Evolutionary conservation across 179 eudicot genomes (phyloP).

Genomic region (Beta corolliflora): DNA sequence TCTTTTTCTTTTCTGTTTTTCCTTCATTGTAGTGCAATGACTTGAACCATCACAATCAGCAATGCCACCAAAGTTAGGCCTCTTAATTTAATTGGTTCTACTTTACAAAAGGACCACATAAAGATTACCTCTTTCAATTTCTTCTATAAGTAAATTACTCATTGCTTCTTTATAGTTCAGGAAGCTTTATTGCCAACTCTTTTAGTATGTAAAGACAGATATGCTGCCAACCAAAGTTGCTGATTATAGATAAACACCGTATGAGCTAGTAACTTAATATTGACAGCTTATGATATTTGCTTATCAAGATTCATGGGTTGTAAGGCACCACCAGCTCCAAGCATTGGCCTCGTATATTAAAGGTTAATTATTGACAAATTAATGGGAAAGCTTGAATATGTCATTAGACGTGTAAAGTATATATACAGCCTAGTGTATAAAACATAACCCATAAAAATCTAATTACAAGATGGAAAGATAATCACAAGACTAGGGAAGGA

Average conservation of each 20-base stretch:
- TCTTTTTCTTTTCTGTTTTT: neutral
- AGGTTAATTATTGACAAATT: neutral
- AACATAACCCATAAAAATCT: no score
- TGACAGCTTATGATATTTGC: slow-evolving; percentile 20
- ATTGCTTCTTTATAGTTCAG: slow-evolving; percentile 12
- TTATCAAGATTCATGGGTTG: slow-evolving; percentile 16
- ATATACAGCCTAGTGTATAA: no score
- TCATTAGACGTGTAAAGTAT: no score
- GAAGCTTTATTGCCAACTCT: slow-evolving; percentile 4
- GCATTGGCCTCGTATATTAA: neutral
- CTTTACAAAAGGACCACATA: slow-evolving; percentile 26
- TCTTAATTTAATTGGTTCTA: slow-evolving; percentile 21
- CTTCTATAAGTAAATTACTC: slow-evolving; percentile 27
- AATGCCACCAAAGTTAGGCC: slow-evolving; percentile 27
- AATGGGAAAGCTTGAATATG: no score
- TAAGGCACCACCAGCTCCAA: slow-evolving; percentile 20
- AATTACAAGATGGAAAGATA: no score
- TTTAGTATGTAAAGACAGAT: slow-evolving; percentile 12
- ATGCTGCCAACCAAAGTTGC: slow-evolving; percentile 31
- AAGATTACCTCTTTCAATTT: slow-evolving; percentile 26
- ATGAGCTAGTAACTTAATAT: slow-evolving; percentile 4
- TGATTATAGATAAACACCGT: slow-evolving; percentile 29
- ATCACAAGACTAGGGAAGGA: no score
- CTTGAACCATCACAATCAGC: slow-evolving; percentile 25
- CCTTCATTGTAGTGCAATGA: slow-evolving; percentile 5